Evolutionary conservation across 2,329 filamentous ascomycete species (phyloP), one percentile per base, ranked within the genome.

Genomic region (Colletotrichum sp.): DNA sequence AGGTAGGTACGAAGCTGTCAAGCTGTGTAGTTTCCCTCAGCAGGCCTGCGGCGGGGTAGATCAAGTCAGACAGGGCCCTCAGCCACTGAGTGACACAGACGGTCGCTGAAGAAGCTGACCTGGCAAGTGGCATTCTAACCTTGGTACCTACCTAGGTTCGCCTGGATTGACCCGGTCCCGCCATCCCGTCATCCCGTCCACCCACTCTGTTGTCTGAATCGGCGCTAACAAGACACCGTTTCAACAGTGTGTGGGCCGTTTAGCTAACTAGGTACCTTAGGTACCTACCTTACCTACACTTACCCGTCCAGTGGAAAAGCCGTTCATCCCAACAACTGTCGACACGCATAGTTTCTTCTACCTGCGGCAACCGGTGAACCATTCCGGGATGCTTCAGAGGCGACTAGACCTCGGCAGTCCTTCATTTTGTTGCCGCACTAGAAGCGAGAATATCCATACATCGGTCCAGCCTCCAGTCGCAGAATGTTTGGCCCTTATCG

Each of bases 61-160:
- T 34, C 32, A 39, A 64, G 44, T 21, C 26, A 36, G 18, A 34
- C n/a, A 34, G 28, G 26, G 32, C n/a, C 44, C 44, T 52, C 44
- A 52, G 44, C 44, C 44, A 21, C 49, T 34, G 13, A 12, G 28
- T 44, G 32, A 59, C 34, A 66, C 34, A 28, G 60, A 52, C 28
- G 49, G 68, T 36, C 8, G 68, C 68, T 75, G 60, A 72, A 71
- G 68, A 75, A 71, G 60, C 21, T 18, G n/a, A 52, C 44, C 44
- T 52, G 44, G 44, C 44, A 21, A 52, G 44, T 52, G 44, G 44
- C 44, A 52, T 64, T 30, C 28, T 64, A 13, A 18, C 30, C 30
- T 34, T 21, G 18, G 39, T 49, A 49, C 39, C 44, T 21, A 49
- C 39, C 44, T 21, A 52, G 55, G 55, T 30, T 30, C 55, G 16